phyloP scores from a whole-genome alignment of 192 early-diverging fungal genomes.

The Endogone sp. region DNA sequence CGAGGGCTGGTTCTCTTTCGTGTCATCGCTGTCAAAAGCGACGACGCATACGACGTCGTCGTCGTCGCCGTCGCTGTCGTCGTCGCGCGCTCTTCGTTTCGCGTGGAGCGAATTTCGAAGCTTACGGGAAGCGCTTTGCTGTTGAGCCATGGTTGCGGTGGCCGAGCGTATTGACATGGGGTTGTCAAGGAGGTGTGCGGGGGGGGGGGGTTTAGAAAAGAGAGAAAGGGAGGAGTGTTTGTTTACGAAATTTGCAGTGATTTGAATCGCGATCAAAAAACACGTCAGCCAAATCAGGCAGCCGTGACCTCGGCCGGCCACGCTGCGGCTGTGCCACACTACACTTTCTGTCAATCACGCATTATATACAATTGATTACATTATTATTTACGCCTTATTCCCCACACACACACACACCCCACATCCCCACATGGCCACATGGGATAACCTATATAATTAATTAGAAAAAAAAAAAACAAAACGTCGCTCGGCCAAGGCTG shows the following conservation, averaged over 20 bases:
- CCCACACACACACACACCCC: too few species aligned
- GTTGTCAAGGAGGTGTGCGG: background rate
- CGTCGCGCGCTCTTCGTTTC: background rate
- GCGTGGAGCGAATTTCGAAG: background rate
- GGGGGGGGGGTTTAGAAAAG: background rate
- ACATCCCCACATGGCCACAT: too few species aligned
- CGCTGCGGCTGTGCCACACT: too few species aligned
- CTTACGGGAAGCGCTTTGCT: background rate
- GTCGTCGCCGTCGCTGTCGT: background rate
- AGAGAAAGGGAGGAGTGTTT: background rate
- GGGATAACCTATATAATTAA: too few species aligned
- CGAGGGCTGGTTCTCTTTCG: background rate
- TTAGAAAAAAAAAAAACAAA: too few species aligned
- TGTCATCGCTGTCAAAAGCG: background rate
- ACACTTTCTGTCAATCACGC: too few species aligned
- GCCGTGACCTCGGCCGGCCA: background rate
- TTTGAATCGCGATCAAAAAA: background rate
- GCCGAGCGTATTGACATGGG: background rate
- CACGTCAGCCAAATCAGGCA: background rate
- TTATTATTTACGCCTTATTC: too few species aligned
- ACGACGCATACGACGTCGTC: too few species aligned
- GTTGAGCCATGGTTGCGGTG: background rate
- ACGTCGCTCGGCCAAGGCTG: too few species aligned
- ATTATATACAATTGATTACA: too few species aligned
- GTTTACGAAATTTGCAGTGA: background rate